phyloP scores from a whole-genome alignment of 352 stramenopile species.

The Phytophthora crassamura region DNA sequence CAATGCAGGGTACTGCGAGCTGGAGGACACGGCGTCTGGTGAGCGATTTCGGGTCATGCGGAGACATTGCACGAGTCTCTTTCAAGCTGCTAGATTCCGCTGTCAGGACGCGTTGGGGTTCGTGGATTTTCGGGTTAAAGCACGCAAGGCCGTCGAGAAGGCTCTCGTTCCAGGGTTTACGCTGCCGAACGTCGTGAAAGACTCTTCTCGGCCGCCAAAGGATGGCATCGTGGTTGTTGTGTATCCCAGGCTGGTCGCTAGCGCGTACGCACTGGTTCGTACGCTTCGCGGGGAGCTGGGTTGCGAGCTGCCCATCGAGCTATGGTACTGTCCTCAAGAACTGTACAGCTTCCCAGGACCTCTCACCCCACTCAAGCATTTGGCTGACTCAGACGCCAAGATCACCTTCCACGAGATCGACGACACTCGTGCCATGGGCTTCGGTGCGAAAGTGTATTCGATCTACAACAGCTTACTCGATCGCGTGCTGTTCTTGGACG shows the following conservation, averaged over 20 bases:
- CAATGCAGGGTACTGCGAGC: conserved; percentile 48
- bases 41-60: conserved; percentile 40
- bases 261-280: conserved; percentile 46
- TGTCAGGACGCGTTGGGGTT: conserved; percentile 49
- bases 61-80: conserved; percentile 36
- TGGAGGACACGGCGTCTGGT: conserved; percentile 35
- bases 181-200: conserved; percentile 23
- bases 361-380: conserved; percentile 28
- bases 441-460: conserved; percentile 57
- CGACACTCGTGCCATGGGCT: conserved; percentile 40
- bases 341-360: conserved; percentile 31
- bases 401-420: conserved; percentile 36
- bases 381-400: conserved; percentile 29
- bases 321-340: conserved; percentile 58
- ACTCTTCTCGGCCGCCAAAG: not conserved
- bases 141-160: conserved; percentile 21
- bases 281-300: conserved; percentile 37
- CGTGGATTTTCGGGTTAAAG: conserved; percentile 34
- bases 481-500: conserved; percentile 61
- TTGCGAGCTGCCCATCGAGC: conserved; percentile 57
- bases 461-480: conserved; percentile 50
- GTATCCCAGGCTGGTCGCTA: conserved; percentile 54
- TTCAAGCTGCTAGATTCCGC: conserved; percentile 27
- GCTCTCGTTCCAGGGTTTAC: conserved; percentile 20
- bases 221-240: conserved; percentile 61